phyloP scores from a whole-genome alignment of 768 basidiomycete genomes.

The Leccinellum albellum region DNA sequence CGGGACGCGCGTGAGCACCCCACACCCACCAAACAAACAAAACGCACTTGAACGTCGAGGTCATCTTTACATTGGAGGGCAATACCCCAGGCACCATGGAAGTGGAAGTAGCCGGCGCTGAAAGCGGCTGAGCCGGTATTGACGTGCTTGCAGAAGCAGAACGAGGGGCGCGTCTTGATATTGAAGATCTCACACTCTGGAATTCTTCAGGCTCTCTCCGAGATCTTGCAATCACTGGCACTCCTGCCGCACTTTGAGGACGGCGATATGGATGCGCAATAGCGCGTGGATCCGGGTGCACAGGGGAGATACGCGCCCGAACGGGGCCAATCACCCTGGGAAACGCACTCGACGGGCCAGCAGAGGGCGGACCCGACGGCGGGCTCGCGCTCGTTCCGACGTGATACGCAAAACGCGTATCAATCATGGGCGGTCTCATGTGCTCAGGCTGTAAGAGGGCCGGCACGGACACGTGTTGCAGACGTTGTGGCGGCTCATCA shows the following conservation, averaged over 20 bases:
- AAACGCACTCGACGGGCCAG: conserved; percentile 16
- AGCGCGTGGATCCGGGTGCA: conserved; percentile 17
- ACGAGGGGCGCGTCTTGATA: conserved; percentile 18
- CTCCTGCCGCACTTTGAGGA: conserved; percentile 26
- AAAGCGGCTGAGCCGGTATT: conserved; percentile 10
- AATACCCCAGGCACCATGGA: conserved; percentile 3
- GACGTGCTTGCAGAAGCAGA: neutral
- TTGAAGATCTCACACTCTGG: conserved; percentile 28
- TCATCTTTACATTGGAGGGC: conserved; percentile 4
- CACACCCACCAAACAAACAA: neutral
- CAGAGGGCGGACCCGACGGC: conserved; percentile 30
- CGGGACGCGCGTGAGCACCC: conserved; percentile 11
- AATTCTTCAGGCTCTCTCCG: conserved; percentile 29
- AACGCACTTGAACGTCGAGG: conserved; percentile 21
- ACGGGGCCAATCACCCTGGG: conserved; percentile 22
- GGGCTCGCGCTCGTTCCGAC: conserved; percentile 28
- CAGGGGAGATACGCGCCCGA: conserved; percentile 27
- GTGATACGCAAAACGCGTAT: conserved; percentile 28
- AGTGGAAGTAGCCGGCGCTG: neutral
- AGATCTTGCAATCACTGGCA: conserved; percentile 16
- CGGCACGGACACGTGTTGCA: conserved; percentile 25
- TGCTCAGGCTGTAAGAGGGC: conserved; percentile 22
- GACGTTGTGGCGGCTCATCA: conserved; percentile 23
- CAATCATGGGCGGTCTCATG: conserved; percentile 35
- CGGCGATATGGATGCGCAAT: conserved; percentile 29